Evolutionary conservation across 352 stramenopile species (phyloP), one percentile per base, ranked within the genome.

Genomic region (Globisporangium sylvaticum): DNA sequence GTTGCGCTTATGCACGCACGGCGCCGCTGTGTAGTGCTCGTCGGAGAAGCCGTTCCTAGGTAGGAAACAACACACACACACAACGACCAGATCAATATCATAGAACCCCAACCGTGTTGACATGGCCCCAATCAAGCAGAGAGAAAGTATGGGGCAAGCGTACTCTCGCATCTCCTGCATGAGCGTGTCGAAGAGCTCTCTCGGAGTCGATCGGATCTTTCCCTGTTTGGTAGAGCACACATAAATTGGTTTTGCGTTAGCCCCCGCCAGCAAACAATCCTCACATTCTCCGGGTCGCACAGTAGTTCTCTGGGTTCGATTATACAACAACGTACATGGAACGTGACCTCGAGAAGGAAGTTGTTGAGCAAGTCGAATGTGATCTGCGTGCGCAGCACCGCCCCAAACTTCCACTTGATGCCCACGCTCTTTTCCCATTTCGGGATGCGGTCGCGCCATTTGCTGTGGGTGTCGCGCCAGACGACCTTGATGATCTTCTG

Each of bases 381-480:
- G 54, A 89, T 60, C 64, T 88, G 81, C 24, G 79, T 90, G 27
- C 84, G 81, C 24, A 85, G 67, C 2, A 70, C 50, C 32, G 75
- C 68, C 0, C 72, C 75, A 18, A 88, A 72, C 34, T 82, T 81
- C 77, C 71, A 88, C 54, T 78, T 64, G 32, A 69, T 8, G 64
- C 3, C 71, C 65, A 12, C 44, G 27, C 44, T 48, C 22, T 52
- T 58, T 0, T 73, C 58, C 62, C 65, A 52, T 37, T 18, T 63
- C 3, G 54, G 37, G 0, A 69, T 10, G 18, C 48, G 57, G 2
- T 65, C 46, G 8, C 58, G 53, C 24, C 32, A 52, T 29, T 60
- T 24, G n/a, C 74, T 78, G 61, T 98, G 94, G 48, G 86, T 70
- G 62, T 99, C 96, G 39, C 85, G 70, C 83, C 97, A 99, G 15